A percentile compares a stretch with the other conserved stretches of the same genome.
phyloP scores from a whole-genome alignment of 2,329 filamentous ascomycete species.

The Myriosclerotinia curreyana region DNA sequence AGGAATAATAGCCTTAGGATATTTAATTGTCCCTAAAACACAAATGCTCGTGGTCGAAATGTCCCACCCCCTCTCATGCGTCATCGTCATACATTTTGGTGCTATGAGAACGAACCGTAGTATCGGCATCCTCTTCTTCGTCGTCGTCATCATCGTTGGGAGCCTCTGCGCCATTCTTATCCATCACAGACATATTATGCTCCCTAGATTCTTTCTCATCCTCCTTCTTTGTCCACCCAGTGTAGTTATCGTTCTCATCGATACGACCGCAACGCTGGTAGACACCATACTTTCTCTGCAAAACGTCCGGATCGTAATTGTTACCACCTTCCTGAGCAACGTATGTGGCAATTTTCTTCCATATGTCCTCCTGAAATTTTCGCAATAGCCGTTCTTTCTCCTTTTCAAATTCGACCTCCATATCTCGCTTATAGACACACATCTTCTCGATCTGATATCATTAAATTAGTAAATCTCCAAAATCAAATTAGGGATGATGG shows the following conservation, averaged over 20 bases:
- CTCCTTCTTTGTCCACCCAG: not conserved
- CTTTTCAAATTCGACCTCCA: not conserved
- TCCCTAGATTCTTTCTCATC: not conserved
- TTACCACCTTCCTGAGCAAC: not conserved
- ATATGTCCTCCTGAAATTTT: not conserved
- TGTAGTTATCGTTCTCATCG: not conserved
- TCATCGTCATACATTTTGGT: too few species aligned
- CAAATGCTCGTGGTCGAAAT: too few species aligned
- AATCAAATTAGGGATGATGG: too few species aligned
- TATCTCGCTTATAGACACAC: conserved; percentile 1
- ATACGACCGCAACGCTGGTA: conserved; percentile 8
- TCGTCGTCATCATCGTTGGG: not conserved
- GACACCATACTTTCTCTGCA: not conserved
- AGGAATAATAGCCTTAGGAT: too few species aligned
- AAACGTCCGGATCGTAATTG: not conserved
- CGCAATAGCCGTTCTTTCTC: not conserved
- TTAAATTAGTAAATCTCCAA: not conserved
- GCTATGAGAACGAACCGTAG: too few species aligned
- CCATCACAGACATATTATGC: not conserved
- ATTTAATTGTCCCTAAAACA: too few species aligned
- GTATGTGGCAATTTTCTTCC: not conserved
- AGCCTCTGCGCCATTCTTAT: not conserved
- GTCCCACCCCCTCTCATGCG: too few species aligned
- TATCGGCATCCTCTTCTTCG: not conserved
- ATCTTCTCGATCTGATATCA: not conserved